Conservation (phyloP, 345 rosid species). For the Citrus trifoliata region DNA sequence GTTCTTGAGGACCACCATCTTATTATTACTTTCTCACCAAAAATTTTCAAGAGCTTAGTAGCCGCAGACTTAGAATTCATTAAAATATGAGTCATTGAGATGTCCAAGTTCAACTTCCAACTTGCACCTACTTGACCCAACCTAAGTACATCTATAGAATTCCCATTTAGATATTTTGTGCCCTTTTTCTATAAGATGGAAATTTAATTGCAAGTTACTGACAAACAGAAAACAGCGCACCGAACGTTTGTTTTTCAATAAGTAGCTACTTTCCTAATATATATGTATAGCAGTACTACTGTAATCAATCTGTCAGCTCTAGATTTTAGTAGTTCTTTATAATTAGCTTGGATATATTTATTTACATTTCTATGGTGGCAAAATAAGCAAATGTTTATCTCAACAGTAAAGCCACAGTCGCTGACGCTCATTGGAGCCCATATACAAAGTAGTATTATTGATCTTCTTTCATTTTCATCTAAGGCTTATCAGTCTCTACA, state of each 20-base stretch:
- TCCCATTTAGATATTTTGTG: neutral
- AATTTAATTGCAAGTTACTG: neutral
- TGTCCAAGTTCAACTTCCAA: slow-evolving; percentile 8
- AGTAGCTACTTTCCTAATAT: too few species aligned
- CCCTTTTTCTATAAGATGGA: neutral
- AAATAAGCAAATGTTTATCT: neutral
- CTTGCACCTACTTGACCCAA: neutral
- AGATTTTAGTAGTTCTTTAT: neutral
- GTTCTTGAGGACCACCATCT: slow-evolving; percentile 39
- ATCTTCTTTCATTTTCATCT: slow-evolving; percentile 21
- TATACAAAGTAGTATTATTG: slow-evolving; percentile 9
- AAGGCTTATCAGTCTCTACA: slow-evolving; percentile 18
- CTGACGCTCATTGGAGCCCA: slow-evolving; percentile 23
- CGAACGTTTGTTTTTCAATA: neutral
- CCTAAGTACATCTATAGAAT: neutral
- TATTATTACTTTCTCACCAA: slow-evolving; percentile 10
- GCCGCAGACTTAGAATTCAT: slow-evolving; percentile 9
- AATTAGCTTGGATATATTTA: slow-evolving; percentile 8
- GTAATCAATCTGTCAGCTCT: slow-evolving; percentile 3
- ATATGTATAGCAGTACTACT: neutral
- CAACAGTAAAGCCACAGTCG: slow-evolving; percentile 23
- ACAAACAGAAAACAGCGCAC: slow-evolving; percentile 2
- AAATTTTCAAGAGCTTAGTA: slow-evolving; percentile 6
- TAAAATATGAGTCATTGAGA: neutral
- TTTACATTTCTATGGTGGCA: slow-evolving; percentile 7